Evolutionary conservation across 805 yeast species (phyloP), one percentile per base, ranked within the genome.

Genomic region (Spathaspora sp.): DNA sequence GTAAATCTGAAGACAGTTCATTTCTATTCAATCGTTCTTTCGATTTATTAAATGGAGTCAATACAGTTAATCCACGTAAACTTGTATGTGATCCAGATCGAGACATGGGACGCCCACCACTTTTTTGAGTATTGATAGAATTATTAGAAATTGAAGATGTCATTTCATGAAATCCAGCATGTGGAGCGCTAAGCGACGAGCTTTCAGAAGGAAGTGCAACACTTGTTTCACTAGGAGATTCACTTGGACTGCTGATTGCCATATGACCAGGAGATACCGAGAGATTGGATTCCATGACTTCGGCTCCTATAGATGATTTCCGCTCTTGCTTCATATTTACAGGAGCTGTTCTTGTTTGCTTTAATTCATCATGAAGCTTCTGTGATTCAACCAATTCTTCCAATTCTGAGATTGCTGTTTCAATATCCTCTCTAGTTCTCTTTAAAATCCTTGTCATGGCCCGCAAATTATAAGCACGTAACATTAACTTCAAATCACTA

Each of bases 401-500:
- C 47, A 64, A 58, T 17, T 58, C 59, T 12, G 60, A 60, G 44
- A 69, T 67, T 11, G 61, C 61, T 18, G 55, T 57, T 1, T 55
- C 65, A 32, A 69, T 53, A 6, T 70, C 70, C 12, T 47, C 49
- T 38, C 64, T 68, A 46, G 69, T 73, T 31, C 63, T 55, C n/a
- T 55, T 60, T 42, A 78, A 61, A 12, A 68, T 65, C 23, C 63
- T 62, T 14, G 78, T 66, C 79, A 82, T 79, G 49, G 79, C 81
- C 47, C 79, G 64, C 1, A 76, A 82, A 60, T 83, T 83, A 52
- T 75, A 64, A 0, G 85, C 76, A 49, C 87, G 68, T 46, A 83
- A 60, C 76, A 86, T 76, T 53, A 87, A 65, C 58, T 84, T 83
- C 67, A 83, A 72, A 60, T 87, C 93, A 53, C 83, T 79, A 0